Evolutionary conservation across 768 basidiomycete species (phyloP), one percentile per base, ranked within the genome.

Genomic region (Calocera viscosa): DNA sequence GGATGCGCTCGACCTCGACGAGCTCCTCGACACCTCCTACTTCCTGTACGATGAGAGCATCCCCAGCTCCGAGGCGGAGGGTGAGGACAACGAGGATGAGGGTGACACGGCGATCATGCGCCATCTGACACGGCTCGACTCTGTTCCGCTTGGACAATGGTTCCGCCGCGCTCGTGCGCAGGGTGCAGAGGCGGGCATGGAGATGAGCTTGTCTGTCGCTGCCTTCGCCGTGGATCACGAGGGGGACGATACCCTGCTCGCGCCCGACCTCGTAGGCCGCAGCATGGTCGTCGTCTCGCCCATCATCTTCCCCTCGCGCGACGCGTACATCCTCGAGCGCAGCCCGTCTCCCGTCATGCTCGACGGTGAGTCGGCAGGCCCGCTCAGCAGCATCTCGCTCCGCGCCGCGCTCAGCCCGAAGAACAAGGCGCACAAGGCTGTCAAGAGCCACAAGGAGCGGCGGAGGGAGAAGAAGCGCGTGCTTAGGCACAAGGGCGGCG

Each of bases 31-130:
- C 53, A 60, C 53, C 5, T 60, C 53, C 30, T 60, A 60, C 30
- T 60, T 60, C 53, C 53, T 60, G 26, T 60, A 60, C 53, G 53
- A 60, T 19, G 53, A 60, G 53, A 60, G 53, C 53, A 60, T 60
- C 53, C 26, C 53, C 30, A 28, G 26, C 53, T 60, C 53, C 30
- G 53, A 60, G 22, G 53, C 53, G 53, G 53, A 60, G 30, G 53
- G 53, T 7, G 53, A 60, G 53, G 53, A 60, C 53, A 22, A 32
- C 26, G 30, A 28, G 53, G 30, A 28, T 3, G 53, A 60, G 14
- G 30, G 24, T 10, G 53, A 60, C 30, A 60, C 24, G 16, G 26
- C 24, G 30, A 60, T 60, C 24, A 60, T 60, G 53, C 53, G 53
- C 53, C 53, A 60, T 19, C 53, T 60, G 14, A 60, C 53, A 10